Evolutionary conservation across 805 yeast species (phyloP), one percentile per base, ranked within the genome.

Genomic region (Candida tibetensis): DNA sequence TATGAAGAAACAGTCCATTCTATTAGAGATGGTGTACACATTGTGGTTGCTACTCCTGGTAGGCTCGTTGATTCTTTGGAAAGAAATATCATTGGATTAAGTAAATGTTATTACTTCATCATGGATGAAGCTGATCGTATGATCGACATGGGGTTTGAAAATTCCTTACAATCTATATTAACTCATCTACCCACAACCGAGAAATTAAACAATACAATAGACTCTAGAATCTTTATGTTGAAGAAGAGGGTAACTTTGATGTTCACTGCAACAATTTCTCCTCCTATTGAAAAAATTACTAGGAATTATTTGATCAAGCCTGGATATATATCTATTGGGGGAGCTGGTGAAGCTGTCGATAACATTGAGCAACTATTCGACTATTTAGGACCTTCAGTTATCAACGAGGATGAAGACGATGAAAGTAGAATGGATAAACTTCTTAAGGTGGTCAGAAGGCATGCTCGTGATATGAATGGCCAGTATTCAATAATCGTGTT

Each of bases 71-170:
- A 91, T 52, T 79, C 89, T 42, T 46, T 90, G 13, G 88, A 83
- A 39, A 68, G 84, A 36, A 77, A 79, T n/a, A 65, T 83, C 15
- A 42, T 89, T 2, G 74, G 73, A 1, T 61, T 90, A 23, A 66
- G 64, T 28, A 77, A 77, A 41, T 77, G 95, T 44, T 72, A 72
- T 44, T 83, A 79, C 44, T 62, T 91, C 16, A 82, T 86, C 1
- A 71, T 90, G 67, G 99, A 91, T 64, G 99, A 91, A 62, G 96
- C 96, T 2, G 99, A 91, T 60, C 71, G 90, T 48, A 91, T 91
- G 98, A 81, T 91, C 30, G 96, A 89, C 57, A 74, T 91, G 77
- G 97, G 97, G 3, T 91, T 91, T 57, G 96, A 88, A 56, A 83
- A 77, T 23, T 88, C 88, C 52, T 76, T 91, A 32, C 74, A 72